Evolutionary conservation across 345 rosid species (phyloP).

Genomic region (Balakata baccata): DNA sequence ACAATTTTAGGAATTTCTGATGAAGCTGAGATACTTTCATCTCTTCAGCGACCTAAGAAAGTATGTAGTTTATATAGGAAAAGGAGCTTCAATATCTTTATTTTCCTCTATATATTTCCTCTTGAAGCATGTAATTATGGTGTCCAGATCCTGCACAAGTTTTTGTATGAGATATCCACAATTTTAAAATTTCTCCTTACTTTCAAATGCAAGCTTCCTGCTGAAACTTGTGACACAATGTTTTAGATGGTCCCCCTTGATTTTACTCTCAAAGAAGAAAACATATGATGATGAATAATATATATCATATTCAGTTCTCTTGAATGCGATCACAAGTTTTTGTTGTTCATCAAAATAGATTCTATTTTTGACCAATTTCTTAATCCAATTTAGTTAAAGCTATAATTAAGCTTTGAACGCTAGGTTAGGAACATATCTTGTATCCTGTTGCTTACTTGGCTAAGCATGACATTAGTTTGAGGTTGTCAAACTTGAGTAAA

Average conservation of each 20-base stretch:
- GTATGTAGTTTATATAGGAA: constrained; percentile 30
- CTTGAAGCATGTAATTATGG: not conserved
- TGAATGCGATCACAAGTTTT: not conserved
- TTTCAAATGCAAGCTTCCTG: not conserved
- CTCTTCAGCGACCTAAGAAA: constrained; percentile 92
- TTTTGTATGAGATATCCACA: not conserved
- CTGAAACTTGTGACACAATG: not conserved
- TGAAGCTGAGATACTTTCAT: constrained; percentile 97
- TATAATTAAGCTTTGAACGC: not conserved
- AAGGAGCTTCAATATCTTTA: not conserved
- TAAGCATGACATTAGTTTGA: not conserved
- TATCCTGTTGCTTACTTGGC: constrained; percentile 1
- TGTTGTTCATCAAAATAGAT: not conserved
- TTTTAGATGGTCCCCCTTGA: not conserved
- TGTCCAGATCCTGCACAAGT: not conserved
- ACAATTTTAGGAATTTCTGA: constrained; percentile 83
- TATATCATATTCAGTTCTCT: not conserved
- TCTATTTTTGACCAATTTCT: not conserved
- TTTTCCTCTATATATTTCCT: not conserved
- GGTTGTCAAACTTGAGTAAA: not conserved
- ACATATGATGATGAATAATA: not conserved
- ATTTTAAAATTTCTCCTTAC: no score
- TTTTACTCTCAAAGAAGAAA: no score
- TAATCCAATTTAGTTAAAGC: not conserved
- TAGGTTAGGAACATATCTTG: not conserved